These are phyloP conservation scores for Chloranthus sessilifolius DNA, from an alignment of 164 flowering plant genomes.

Conservation along the genomic window DNA sequence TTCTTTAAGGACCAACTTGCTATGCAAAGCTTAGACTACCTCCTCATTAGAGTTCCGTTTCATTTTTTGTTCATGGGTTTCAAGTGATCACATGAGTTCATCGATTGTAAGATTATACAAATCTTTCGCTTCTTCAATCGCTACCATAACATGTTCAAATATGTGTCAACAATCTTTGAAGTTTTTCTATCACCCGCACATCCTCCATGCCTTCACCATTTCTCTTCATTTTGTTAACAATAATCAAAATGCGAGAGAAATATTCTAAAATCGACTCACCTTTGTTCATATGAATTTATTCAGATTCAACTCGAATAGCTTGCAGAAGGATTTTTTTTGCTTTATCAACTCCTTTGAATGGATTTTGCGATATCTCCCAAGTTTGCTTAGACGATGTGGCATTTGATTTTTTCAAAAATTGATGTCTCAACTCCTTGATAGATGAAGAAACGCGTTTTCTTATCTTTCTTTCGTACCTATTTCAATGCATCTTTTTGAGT, in stretches of 20 bases:
- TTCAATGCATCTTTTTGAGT: neutral
- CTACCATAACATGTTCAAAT: constrained; percentile 9
- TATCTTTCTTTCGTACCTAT: neutral
- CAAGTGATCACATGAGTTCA: no score
- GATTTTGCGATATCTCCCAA: constrained; percentile 6
- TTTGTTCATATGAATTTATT: neutral
- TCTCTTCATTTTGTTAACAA: neutral
- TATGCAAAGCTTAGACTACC: no score
- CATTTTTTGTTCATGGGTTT: constrained; percentile 12
- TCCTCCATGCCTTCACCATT: neutral
- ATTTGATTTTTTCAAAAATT: neutral
- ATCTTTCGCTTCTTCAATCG: constrained; percentile 17
- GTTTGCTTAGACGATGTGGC: neutral
- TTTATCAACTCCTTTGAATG: neutral
- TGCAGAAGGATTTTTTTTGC: neutral
- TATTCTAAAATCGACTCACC: no score
- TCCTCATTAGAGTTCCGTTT: constrained; percentile 1
- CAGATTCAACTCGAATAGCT: neutral
- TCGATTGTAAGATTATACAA: constrained; percentile 10
- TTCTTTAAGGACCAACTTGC: no score
- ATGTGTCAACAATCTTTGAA: constrained; percentile 1
- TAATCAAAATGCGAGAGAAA: no score
- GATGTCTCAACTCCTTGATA: neutral
- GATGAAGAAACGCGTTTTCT: neutral
- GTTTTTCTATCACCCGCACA: constrained; percentile 7